Base-by-base conservation (phyloP, 495 filamentous ascomycete genomes). In the Jackrogersella multiformis region DNA sequence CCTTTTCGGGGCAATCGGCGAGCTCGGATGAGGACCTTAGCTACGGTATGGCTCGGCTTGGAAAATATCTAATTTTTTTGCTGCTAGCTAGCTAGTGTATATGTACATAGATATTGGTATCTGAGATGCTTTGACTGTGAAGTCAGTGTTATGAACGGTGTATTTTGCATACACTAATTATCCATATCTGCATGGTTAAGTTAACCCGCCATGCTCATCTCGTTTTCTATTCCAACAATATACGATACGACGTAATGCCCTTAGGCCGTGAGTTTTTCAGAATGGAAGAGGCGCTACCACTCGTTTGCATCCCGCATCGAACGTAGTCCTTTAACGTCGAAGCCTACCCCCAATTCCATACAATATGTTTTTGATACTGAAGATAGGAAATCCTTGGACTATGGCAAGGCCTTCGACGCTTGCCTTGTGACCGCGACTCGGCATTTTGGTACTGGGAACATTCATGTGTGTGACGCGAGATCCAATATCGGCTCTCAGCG, bases 221-320 rank as follows among this genome's bases (percentile, higher is more conserved):
- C 61, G 42, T 42, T 39, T 58, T 66, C 56, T 70, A 70, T 24
- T 46, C 52, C 36, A 70, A 65, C 23, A n/a, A n/a, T n/a, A 18
- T 42, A 38, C 36, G 32, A 16, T 36, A 28, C 45, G 55, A 26
- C 41, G 36, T 30, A 42, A 61, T 44, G 26, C 30, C 55, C 28
- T 21, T 30, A 42, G 54, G 55, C 20, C 23, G 32, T 45, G 42
- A 28, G 24, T 26, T 28, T 52, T 57, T 39, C 15, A 30, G 13
- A 13, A 38, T n/a, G n/a, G 28, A 30, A 61, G 24, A 56, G 10
- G 15, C 53, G 26, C 20, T 15, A 20, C 30, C 26, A 10, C 39
- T 8, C 42, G 18, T 28, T 26, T 13, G 49, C 13, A 9, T 49
- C 18, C 21, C 42, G 15, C 5, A 24, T 24, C 5, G 34, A 39